These are phyloP conservation scores for Alternaria burnsii DNA, from an alignment of 2,329 filamentous ascomycete genomes.

Conservation along the genomic window DNA sequence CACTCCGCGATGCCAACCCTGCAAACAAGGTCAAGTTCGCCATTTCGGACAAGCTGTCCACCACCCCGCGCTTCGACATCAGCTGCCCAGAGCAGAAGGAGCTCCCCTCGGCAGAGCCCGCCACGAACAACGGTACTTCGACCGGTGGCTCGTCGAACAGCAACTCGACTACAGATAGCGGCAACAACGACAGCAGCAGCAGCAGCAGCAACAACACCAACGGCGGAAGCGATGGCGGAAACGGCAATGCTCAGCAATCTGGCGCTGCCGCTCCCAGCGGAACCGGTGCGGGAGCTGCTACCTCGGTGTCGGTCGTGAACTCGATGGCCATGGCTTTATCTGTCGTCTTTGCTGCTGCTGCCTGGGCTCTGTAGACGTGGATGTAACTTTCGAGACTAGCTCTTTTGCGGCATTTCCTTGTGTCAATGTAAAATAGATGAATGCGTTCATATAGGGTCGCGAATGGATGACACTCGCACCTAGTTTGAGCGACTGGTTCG, in stretches of 20 bases:
- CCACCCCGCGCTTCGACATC: constrained; percentile 62
- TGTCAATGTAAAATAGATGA: constrained; percentile 7
- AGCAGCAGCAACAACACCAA: not conserved
- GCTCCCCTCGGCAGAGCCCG: constrained; percentile 24
- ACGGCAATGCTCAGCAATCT: not conserved
- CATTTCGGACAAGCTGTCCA: constrained; percentile 63
- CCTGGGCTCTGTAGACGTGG: constrained; percentile 33
- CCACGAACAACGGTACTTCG: constrained; percentile 26
- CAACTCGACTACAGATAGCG: constrained; percentile 15
- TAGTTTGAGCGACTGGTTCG: constrained; percentile 7
- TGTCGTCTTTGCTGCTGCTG: constrained; percentile 35
- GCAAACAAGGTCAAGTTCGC: constrained; percentile 67
- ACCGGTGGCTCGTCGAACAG: constrained; percentile 20
- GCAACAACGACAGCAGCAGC: constrained; percentile 12
- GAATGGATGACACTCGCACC: constrained; percentile 1
- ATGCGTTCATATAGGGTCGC: constrained; percentile 5
- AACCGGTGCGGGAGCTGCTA: constrained; percentile 21
- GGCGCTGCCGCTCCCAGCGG: not conserved
- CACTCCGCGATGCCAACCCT: constrained; percentile 57
- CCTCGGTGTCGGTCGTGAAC: constrained; percentile 30
- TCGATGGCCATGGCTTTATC: constrained; percentile 38
- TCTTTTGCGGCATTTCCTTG: not conserved
- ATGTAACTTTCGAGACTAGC: not conserved
- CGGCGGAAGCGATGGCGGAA: not conserved
- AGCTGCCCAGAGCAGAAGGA: constrained; percentile 54